phyloP scores from a whole-genome alignment of 768 basidiomycete genomes.

The Panus rudis region DNA sequence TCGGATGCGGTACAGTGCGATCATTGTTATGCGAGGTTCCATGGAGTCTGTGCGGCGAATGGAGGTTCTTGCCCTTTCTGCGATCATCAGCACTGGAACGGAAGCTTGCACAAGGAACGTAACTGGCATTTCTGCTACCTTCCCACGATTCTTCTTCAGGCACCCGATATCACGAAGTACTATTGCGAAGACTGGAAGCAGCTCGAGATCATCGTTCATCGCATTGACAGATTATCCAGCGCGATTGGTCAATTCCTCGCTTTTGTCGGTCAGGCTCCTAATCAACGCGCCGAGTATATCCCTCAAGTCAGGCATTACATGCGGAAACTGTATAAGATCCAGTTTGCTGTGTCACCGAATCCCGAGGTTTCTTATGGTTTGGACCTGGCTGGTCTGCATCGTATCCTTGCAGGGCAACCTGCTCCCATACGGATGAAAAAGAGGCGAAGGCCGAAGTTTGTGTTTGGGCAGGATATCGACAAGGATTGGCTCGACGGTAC shows the following conservation, averaged over 20 bases:
- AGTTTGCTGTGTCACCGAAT: constrained; percentile 80
- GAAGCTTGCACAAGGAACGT: constrained; percentile 73
- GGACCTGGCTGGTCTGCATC: constrained; percentile 76
- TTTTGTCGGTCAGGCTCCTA: constrained; percentile 58
- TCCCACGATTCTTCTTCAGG: constrained; percentile 58
- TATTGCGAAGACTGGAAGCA: constrained; percentile 80
- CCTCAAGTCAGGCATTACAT: constrained; percentile 84
- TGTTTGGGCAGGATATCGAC: constrained; percentile 73
- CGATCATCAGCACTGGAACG: constrained; percentile 89
- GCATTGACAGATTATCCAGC: constrained; percentile 66
- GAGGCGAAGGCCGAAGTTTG: constrained; percentile 57
- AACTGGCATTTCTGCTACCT: constrained; percentile 81
- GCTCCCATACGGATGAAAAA: constrained; percentile 41
- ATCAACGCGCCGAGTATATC: constrained; percentile 72
- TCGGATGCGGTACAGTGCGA: constrained; percentile 90
- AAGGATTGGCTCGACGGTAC: constrained; percentile 68
- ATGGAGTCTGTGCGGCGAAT: constrained; percentile 76
- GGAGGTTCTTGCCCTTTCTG: constrained; percentile 92
- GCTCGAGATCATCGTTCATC: constrained; percentile 72
- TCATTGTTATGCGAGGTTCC: constrained; percentile 82
- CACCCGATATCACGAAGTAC: constrained; percentile 72
- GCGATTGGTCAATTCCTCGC: constrained; percentile 77
- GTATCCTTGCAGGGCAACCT: constrained; percentile 68
- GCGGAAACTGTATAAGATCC: constrained; percentile 85
- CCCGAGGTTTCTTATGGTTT: constrained; percentile 78